phyloP scores from a whole-genome alignment of 1,139 yeast genomes.

The Zygotorulaspora mrakii region DNA sequence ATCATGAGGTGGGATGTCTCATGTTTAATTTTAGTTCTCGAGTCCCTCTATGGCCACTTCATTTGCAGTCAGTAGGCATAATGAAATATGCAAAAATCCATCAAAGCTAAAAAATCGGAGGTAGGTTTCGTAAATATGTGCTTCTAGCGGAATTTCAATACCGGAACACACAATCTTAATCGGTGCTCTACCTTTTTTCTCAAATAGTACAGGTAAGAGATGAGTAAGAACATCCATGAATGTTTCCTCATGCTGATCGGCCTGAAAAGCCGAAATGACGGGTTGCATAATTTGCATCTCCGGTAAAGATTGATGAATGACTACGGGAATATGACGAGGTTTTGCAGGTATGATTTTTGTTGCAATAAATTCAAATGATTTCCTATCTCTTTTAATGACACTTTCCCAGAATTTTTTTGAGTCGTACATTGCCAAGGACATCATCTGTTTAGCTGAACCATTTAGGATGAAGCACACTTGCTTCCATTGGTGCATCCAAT shows the following conservation, averaged over 20 bases:
- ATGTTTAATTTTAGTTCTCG: slow-evolving; percentile 1
- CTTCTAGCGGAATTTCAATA: slow-evolving; percentile 46
- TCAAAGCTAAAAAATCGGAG: slow-evolving; percentile 58
- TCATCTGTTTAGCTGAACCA: slow-evolving; percentile 69
- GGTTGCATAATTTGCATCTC: slow-evolving; percentile 44
- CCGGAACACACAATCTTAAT: slow-evolving; percentile 63
- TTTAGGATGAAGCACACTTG: slow-evolving; percentile 71
- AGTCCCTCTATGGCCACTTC: slow-evolving; percentile 7
- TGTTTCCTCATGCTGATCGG: slow-evolving; percentile 29
- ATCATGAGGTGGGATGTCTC: no score
- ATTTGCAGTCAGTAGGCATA: slow-evolving; percentile 9
- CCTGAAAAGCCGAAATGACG: slow-evolving; percentile 34
- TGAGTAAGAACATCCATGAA: slow-evolving; percentile 44
- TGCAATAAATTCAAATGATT: slow-evolving; percentile 39
- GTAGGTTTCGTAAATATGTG: slow-evolving; percentile 53
- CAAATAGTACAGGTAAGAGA: slow-evolving; percentile 47
- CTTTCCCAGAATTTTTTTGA: slow-evolving; percentile 56
- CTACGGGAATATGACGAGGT: slow-evolving; percentile 52
- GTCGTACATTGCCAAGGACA: slow-evolving; percentile 65
- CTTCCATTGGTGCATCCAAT: slow-evolving; percentile 73
- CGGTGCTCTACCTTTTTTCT: slow-evolving; percentile 32
- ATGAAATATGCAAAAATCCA: slow-evolving; percentile 65
- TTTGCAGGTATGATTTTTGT: slow-evolving; percentile 40
- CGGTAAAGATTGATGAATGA: slow-evolving; percentile 52
- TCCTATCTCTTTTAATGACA: slow-evolving; percentile 38